Conservation (phyloP, 1,284 basidiomycete genomes). For the Malassezia dermatis region DNA sequence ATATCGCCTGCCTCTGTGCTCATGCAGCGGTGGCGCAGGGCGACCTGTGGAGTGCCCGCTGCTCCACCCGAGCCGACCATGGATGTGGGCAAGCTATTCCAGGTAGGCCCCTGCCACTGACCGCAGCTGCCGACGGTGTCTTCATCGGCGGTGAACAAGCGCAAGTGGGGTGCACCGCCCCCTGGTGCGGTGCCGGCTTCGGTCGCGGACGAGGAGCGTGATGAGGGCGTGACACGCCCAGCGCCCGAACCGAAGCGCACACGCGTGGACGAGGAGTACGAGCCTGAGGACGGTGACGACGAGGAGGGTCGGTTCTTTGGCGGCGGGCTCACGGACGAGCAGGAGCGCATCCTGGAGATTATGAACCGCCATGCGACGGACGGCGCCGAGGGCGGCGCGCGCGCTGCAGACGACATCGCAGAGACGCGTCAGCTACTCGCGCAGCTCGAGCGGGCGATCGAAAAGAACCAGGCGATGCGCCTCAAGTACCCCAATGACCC, state of each 20-base stretch:
- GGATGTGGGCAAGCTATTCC: slow-evolving; percentile 46
- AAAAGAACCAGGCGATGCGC: slow-evolving; percentile 87
- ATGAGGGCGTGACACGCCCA: not conserved
- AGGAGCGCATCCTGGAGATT: slow-evolving; percentile 39
- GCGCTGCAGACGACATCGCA: slow-evolving; percentile 43
- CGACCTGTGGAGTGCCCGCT: not conserved
- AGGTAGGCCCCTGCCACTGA: slow-evolving; percentile 16
- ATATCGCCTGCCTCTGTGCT: slow-evolving; percentile 21
- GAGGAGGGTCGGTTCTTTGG: slow-evolving; percentile 43
- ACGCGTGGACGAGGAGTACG: slow-evolving; percentile 15
- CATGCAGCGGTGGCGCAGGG: not conserved
- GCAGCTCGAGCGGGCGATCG: slow-evolving; percentile 73
- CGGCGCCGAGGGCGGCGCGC: slow-evolving; percentile 1
- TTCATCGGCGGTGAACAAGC: slow-evolving; percentile 38
- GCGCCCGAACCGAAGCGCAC: slow-evolving; percentile 15
- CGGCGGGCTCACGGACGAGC: slow-evolving; percentile 40
- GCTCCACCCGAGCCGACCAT: slow-evolving; percentile 15
- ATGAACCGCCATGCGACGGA: slow-evolving; percentile 24
- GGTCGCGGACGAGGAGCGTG: slow-evolving; percentile 10
- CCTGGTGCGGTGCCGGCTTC: slow-evolving; percentile 15
- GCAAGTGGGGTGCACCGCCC: slow-evolving; percentile 32
- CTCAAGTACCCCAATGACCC: slow-evolving; percentile 50
- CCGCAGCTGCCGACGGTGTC: slow-evolving; percentile 33
- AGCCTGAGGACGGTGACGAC: slow-evolving; percentile 23
- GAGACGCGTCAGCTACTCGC: slow-evolving; percentile 65